Evolutionary conservation across 495 filamentous ascomycete species (phyloP), one percentile per base, ranked within the genome.

Genomic region (Lasiosphaeris hirsuta): DNA sequence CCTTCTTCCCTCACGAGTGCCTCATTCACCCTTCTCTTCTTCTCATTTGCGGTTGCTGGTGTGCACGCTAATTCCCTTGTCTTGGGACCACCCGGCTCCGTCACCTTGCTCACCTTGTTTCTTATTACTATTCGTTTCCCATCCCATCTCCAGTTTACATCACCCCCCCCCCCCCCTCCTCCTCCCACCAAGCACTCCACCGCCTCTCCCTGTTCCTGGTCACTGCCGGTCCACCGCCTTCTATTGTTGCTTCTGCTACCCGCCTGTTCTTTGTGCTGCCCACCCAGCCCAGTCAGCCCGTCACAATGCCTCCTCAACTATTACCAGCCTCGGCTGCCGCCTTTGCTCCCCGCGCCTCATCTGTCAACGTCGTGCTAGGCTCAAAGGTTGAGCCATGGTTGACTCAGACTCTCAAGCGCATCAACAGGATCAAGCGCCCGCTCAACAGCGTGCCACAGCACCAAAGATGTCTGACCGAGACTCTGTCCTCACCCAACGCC

Each of bases 391-490:
- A 96, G 78, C 90, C 92, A 54, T 99, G 95, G 93, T 82, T 99
- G 73, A 99, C 94, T 6, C 88, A 89, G 61, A 96, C 95, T 15
- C 78, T 99, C 63, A 99, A 99, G 79, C 86, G 94, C 70, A 92
- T 96, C 75, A 97, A 97, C 80, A 85, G 90, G 59, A 84, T 97
- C 73, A 99, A 99, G 83, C 88, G 95, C 65, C 94, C 94, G 63
- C 78, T 99, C 69, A 99, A 99, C 80, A 97, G 92, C 72, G 90
- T 96, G 36, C 88, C 90, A 30, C 94, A 99, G 73, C 94, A 99
- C 78, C 90, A 89, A 59, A 86, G 90, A 84, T 97, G 94, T 76
- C 81, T 99, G 65, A 97, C 94, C 42, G 94, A 97, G 79, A 96
- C 90, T 0, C 81, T 99, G 30, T 96, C 94, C 46, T 92, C 90